phyloP scores from a whole-genome alignment of 495 filamentous ascomycete species.

The Xylaria flabelliformis region DNA sequence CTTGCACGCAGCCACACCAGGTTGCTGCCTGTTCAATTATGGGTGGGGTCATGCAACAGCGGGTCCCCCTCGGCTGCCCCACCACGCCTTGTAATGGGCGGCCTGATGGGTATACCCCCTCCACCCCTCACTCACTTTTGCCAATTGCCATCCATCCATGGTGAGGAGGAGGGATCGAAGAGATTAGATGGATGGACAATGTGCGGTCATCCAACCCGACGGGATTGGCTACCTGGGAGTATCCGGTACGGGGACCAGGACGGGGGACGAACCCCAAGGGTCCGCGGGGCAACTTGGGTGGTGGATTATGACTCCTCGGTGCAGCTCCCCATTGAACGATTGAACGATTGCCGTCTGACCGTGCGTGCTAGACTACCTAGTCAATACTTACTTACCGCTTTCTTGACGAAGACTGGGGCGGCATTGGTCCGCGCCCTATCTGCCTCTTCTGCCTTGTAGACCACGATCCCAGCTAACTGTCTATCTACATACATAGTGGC shows the following conservation, averaged over 20 bases:
- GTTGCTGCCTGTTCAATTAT: slow-evolving; percentile 19
- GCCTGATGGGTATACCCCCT: background rate
- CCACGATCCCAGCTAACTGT: background rate
- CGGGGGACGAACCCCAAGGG: slow-evolving; percentile 2
- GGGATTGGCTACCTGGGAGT: background rate
- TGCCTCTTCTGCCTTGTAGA: slow-evolving; percentile 24
- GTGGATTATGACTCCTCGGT: slow-evolving; percentile 15
- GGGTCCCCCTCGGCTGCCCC: too few relatives aligned
- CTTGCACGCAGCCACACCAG: background rate
- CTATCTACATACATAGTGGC: background rate
- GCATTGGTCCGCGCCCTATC: slow-evolving; percentile 16
- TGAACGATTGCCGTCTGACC: background rate
- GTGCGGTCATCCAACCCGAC: slow-evolving; percentile 7
- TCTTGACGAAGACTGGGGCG: too few relatives aligned
- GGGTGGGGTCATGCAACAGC: background rate
- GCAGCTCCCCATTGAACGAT: background rate
- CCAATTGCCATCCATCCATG: background rate
- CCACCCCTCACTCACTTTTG: background rate
- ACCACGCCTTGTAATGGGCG: background rate
- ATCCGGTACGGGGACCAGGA: background rate
- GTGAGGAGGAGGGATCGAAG: background rate
- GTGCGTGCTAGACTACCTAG: background rate
- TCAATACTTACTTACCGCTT: background rate
- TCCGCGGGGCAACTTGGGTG: background rate
- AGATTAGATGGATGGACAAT: background rate